Evolutionary conservation across 169 alveolate genomes (phyloP), one percentile per base, ranked within the genome.

Genomic region (Plasmodium vinckei): DNA sequence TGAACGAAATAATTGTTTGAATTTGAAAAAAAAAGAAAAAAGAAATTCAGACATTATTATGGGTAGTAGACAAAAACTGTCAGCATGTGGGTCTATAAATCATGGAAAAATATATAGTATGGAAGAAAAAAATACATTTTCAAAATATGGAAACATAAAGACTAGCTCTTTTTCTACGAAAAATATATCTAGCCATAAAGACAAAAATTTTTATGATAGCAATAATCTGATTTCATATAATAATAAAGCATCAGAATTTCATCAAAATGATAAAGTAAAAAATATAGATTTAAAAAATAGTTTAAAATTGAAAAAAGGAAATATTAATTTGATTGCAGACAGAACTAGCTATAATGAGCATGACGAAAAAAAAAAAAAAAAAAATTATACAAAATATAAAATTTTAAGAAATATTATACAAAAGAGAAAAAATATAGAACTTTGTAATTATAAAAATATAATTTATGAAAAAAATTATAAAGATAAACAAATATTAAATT

Each of bases 321-420:
- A 42, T 15, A 51, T 19, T 1, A 47, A 15, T 4, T n/a, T 21
- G 5, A 15, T 15, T 25, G 61, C 33, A 72, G 33, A 47, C 2
- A 23, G 53, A 51, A 25, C 44, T 10, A 46, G 65, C 49, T 1
- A 9, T 23, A 46, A 25, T 21, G 72, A 49, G 6, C 42, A 33
- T 33, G 59, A 15, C 9, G 19, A 51, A 51, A 51, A 51, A 51
- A 25, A 33, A 27, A 72, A 72, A 72, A 72, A 39, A 47, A 59
- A 33, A 25, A 23, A 57, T 33, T 77, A 77, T 53, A 64, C 47
- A 64, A 77, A 63, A 57, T 77, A 77, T 42, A 77, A 77, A 77
- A 44, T 53, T 9, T 63, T 77, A 54, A 77, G 57, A 23, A 64
- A 17, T 44, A 77, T 77, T 63, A 63, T 77, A 57, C 64, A 64